phyloP scores from a whole-genome alignment of 2,329 filamentous ascomycete species.

The Aciculosporium take region DNA sequence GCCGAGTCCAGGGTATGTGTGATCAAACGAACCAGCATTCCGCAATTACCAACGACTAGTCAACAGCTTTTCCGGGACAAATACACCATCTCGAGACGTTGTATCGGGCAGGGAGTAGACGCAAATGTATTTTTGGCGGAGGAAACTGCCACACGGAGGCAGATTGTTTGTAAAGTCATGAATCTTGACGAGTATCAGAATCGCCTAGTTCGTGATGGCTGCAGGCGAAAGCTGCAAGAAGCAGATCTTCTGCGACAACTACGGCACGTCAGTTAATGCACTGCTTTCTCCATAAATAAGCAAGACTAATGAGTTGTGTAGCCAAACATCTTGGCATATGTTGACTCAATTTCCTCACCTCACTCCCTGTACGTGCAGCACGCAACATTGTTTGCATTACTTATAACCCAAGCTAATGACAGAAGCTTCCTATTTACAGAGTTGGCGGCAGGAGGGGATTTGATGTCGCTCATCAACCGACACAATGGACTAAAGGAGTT shows the following conservation, averaged over 20 bases:
- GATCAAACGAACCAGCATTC: background rate
- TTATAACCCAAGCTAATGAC: slow-evolving; percentile 1
- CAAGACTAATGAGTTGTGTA: slow-evolving; percentile 15
- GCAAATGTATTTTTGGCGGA: slow-evolving; percentile 24
- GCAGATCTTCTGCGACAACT: slow-evolving; percentile 38
- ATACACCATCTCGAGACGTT: slow-evolving; percentile 20
- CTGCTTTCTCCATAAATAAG: background rate
- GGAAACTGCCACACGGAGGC: slow-evolving; percentile 36
- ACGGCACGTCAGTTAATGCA: slow-evolving; percentile 31
- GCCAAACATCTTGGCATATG: slow-evolving; percentile 41
- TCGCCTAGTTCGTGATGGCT: slow-evolving; percentile 14
- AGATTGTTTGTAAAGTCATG: slow-evolving; percentile 57
- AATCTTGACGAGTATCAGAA: slow-evolving; percentile 25
- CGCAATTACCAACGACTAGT: background rate
- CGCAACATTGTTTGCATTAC: background rate
- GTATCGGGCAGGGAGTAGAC: slow-evolving; percentile 24
- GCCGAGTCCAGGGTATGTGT: slow-evolving; percentile 19
- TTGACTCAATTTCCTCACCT: slow-evolving; percentile 34
- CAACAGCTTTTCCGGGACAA: slow-evolving; percentile 18
- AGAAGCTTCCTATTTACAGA: slow-evolving; percentile 41
- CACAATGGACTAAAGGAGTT: slow-evolving; percentile 20
- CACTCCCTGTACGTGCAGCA: slow-evolving; percentile 28
- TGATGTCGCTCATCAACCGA: slow-evolving; percentile 33
- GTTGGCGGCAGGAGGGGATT: slow-evolving; percentile 39
- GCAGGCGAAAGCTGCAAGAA: slow-evolving; percentile 31